phyloP scores from a whole-genome alignment of 306 rosid genomes.

The Canavalia ensiformis region DNA sequence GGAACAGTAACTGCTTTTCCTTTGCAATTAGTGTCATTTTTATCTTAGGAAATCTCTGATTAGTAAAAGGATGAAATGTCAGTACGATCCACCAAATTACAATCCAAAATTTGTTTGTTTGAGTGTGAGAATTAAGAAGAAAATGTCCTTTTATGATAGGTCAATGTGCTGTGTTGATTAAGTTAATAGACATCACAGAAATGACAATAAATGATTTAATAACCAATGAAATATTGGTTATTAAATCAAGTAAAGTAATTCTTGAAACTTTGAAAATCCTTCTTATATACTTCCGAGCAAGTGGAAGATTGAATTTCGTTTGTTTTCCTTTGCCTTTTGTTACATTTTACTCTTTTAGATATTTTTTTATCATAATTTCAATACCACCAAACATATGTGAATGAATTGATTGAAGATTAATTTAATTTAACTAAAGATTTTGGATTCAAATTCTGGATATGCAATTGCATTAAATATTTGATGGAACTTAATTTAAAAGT shows the following conservation, averaged over 20 bases:
- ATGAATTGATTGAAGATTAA: too few species aligned
- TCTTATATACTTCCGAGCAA: not conserved
- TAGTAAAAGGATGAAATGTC: constrained; percentile 32
- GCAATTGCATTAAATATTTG: too few species aligned
- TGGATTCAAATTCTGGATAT: too few species aligned
- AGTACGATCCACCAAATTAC: not conserved
- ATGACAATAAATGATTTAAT: not conserved
- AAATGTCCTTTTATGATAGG: constrained; percentile 5
- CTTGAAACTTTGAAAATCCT: not conserved
- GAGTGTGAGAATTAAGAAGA: not conserved
- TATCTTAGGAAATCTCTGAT: not conserved
- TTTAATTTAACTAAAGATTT: too few species aligned
- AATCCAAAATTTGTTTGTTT: not conserved
- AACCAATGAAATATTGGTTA: not conserved
- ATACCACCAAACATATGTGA: too few species aligned
- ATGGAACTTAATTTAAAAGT: too few species aligned
- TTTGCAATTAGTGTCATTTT: constrained; percentile 8
- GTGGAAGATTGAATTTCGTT: not conserved
- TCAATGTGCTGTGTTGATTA: not conserved
- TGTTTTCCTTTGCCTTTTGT: not conserved
- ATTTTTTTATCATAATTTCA: not conserved
- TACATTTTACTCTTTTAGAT: not conserved
- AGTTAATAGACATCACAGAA: not conserved
- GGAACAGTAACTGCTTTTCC: constrained; percentile 41
- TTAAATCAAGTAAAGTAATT: not conserved